phyloP scores from a whole-genome alignment of 2,329 filamentous ascomycete species.

The Cercospora sp. region DNA sequence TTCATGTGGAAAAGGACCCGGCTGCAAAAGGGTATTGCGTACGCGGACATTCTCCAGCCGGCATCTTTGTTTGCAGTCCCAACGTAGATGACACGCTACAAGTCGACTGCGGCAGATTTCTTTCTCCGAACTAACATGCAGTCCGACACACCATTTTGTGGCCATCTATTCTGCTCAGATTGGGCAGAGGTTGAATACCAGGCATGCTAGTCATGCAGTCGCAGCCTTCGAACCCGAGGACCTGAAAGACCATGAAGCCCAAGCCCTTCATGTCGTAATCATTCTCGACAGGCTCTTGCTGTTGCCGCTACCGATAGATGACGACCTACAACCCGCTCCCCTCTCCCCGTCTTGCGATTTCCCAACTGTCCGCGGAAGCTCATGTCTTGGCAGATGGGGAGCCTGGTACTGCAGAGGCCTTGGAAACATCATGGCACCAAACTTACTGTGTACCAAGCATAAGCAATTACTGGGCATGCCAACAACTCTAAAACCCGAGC shows the following conservation, averaged over 20 bases:
- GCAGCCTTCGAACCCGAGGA: background rate
- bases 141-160: background rate
- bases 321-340: background rate
- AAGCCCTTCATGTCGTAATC: background rate
- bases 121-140: background rate
- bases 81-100: background rate
- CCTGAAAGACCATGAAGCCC: background rate
- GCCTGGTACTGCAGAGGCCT: constrained; percentile 7
- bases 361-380: background rate
- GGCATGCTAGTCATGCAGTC: background rate
- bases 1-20: background rate
- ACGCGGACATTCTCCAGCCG: background rate
- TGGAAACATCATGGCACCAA: constrained; percentile 12
- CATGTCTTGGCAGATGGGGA: constrained; percentile 1
- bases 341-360: background rate
- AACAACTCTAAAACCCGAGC: constrained; percentile 2
- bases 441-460: constrained; percentile 10
- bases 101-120: background rate
- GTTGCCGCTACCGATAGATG: background rate
- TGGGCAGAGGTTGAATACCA: background rate
- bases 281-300: background rate
- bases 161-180: background rate
- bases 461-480: constrained; percentile 11
- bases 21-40: background rate
- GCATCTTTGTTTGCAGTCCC: background rate